Base-by-base conservation (phyloP, 768 basidiomycete genomes). In the Leccinum boreale region DNA sequence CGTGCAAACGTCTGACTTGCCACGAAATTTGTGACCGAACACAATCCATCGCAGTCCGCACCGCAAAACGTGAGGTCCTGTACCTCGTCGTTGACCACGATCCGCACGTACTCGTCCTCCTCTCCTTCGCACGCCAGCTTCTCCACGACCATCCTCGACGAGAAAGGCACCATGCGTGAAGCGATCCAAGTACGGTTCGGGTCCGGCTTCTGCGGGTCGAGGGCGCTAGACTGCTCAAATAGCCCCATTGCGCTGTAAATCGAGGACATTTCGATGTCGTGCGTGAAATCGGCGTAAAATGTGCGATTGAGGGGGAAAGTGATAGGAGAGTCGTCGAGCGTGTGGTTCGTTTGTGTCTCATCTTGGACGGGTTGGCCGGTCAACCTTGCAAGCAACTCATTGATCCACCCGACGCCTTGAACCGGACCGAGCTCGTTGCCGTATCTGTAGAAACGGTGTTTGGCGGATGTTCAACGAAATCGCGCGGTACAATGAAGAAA, bases 401-500 rank as follows among this genome's bases (percentile, higher is more conserved):
- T 93, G 66, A 90, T 76, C 70, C 89, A 95, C 4, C 92, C 93
- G 3, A 93, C 87, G 26, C 90, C 90, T 69, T 90, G 89, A 5
- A 91, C 85, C 2, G 73, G 84, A 0, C 90, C 89, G 0, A 90
- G 77, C 1, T 68, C 64, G 53, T 84, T 81, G 9, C 89, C 90
- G 56, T 88, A 83, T 19, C 87, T 87, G n/a, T 45, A 17, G 36
- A n/a, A 39, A 39, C 15, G 36, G 36, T 39, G 17, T 39, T 39
- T 15, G 17, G 36, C 14, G 17, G 17, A 39, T n/a, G 17, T 39
- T 39, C 17, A 39, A 39, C n/a, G n/a, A n/a, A 42, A 10, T n/a
- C 39, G 39, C n/a, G 39, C 0, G 9, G 39, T 42, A 42, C n/a
- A 4, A 42, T 15, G 0, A 39, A 39, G 36, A 39, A 39, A 39